These are phyloP conservation scores for Novakomyces olei DNA, from an alignment of 805 yeast species.

Conservation along the genomic window DNA sequence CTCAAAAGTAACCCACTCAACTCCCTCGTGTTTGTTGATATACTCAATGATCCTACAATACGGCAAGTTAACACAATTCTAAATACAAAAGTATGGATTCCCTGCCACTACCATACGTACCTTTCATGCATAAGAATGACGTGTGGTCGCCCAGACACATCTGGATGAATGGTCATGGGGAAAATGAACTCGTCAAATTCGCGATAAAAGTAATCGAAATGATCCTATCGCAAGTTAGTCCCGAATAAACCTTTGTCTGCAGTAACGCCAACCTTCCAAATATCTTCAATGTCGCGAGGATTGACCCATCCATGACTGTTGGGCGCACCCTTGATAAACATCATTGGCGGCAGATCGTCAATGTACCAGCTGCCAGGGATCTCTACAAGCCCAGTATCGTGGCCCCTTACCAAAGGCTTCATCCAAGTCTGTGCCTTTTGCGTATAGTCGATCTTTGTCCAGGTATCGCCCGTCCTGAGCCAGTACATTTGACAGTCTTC, in stretches of 20 bases:
- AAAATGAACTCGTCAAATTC: conserved; percentile 20
- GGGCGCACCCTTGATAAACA: conserved; percentile 17
- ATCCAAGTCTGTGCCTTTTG: conserved; percentile 19
- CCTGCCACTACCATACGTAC: conserved; percentile 7
- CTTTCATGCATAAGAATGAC: conserved; percentile 18
- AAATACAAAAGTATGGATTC: not conserved
- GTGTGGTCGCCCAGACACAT: conserved; percentile 20
- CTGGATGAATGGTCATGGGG: conserved; percentile 21
- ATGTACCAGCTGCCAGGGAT: conserved; percentile 21
- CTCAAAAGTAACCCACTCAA: conserved; percentile 22
- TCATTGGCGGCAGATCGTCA: conserved; percentile 21
- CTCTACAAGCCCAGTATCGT: conserved; percentile 19
- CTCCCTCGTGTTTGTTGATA: conserved; percentile 19
- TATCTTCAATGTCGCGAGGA: conserved; percentile 19
- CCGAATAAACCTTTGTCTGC: no score
- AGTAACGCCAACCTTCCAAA: no score
- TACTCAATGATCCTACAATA: conserved; percentile 17
- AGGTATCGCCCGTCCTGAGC: conserved; percentile 19
- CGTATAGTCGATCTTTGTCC: conserved; percentile 19
- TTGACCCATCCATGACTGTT: conserved; percentile 19
- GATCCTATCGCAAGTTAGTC: no score
- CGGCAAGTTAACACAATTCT: not conserved
- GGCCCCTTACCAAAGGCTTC: conserved; percentile 17
- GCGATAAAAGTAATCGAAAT: conserved; percentile 19
- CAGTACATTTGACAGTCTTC: conserved; percentile 20